Base-by-base conservation (phyloP, 1,284 basidiomycete genomes). In the Cryptococcus sp. region DNA sequence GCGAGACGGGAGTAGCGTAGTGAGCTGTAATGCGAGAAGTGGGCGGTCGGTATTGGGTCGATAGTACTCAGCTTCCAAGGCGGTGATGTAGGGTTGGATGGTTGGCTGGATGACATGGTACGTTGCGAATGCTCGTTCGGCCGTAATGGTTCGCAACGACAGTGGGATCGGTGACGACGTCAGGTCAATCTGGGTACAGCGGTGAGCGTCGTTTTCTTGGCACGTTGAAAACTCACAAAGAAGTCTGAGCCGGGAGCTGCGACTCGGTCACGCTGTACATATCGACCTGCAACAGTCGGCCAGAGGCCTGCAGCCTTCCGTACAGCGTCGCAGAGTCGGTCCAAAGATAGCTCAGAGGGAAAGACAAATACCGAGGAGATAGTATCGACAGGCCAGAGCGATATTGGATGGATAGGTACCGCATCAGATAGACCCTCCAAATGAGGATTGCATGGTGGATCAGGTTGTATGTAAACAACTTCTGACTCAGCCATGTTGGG, bases 131-230 rank as follows among this genome's bases (percentile, higher is more conserved):
- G 17, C 35, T 20, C 25, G 25, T 2, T 45, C 44, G 50, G 59
- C 54, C 16, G 61, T 64, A 58, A 61, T 64, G 0, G 57, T 60
- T 2, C 13, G 31, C 31, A 35, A 13, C 42, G 61, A 61, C 50
- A 62, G 61, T 10, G 66, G 66, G 16, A 68, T 68, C 13, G 59
- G 64, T 27, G 66, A 68, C 40, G 59, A 56, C 17, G 64, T 65
- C 47, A 68, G 56, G 40, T 64, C 53, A 47, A 67, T 58, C 63
- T 67, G 58, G 8, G 31, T 8, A 35, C 2, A 2, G 7, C 31
- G 13, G 7, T 17, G 38, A 2, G 55, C 35, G 5, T 3, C 44
- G 15, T 17, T 35, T 13, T 5, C 4, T 35, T 8, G 42, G 6
- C 11, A 45, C n/a, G 16, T 15, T n/a, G 8, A n/a, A 5, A 13